A percentile compares a stretch with the other conserved stretches of the same genome.
phyloP scores from a whole-genome alignment of 2,329 filamentous ascomycete genomes.

The Nemania sp. region DNA sequence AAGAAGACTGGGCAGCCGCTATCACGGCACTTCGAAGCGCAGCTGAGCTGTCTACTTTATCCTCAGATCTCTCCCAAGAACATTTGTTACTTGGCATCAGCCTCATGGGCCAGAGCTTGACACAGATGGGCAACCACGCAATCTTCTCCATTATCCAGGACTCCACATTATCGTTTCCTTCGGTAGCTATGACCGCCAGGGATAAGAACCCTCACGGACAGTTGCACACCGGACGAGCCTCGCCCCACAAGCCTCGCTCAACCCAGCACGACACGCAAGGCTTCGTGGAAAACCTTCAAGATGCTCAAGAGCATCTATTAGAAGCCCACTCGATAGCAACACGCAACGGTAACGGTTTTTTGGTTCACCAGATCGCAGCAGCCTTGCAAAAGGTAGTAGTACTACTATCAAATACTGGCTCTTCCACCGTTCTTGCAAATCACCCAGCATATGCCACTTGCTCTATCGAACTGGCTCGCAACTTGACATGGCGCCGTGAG shows the following conservation, averaged over 20 bases:
- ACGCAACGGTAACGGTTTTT: conserved; percentile 58
- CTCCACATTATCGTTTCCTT: conserved; percentile 86
- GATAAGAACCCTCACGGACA: conserved; percentile 47
- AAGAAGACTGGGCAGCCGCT: conserved; percentile 63
- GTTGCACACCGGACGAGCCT: conserved; percentile 45
- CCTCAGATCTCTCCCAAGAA: conserved; percentile 49
- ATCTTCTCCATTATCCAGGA: conserved; percentile 90
- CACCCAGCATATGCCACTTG: conserved; percentile 64
- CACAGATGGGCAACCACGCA: conserved; percentile 76
- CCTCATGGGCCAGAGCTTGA: conserved; percentile 69
- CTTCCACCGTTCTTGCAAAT: conserved; percentile 50
- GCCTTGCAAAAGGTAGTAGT: conserved; percentile 69
- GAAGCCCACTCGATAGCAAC: conserved; percentile 64
- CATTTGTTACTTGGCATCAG: conserved; percentile 70
- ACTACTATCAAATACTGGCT: conserved; percentile 65
- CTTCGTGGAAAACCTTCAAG: conserved; percentile 64
- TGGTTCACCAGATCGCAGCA: conserved; percentile 66
- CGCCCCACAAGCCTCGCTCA: conserved; percentile 41
- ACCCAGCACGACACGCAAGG: conserved; percentile 41
- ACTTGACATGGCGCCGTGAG: conserved; percentile 69
- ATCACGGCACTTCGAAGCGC: conserved; percentile 58
- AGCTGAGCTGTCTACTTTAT: conserved; percentile 49
- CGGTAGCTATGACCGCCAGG: conserved; percentile 53
- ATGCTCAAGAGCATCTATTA: conserved; percentile 68
- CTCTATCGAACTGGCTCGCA: conserved; percentile 71